Conservation (phyloP, 176 grass and related monocot species). For the Rhynchospora pubera region DNA sequence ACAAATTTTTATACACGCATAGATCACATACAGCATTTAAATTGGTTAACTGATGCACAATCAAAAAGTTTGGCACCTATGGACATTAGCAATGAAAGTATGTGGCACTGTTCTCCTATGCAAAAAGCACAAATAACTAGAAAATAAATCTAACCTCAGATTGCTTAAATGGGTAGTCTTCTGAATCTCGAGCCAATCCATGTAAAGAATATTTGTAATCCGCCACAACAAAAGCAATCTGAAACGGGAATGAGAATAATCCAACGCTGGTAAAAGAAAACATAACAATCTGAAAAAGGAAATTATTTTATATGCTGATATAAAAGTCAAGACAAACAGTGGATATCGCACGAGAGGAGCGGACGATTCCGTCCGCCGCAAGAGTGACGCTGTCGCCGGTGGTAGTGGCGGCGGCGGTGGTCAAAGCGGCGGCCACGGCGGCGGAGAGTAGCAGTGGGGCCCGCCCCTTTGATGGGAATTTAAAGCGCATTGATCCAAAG, state of each 20-base stretch:
- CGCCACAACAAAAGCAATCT: conserved; percentile 64
- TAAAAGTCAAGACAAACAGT: conserved; percentile 25
- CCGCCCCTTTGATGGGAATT: not conserved
- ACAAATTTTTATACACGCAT: too few relatives aligned
- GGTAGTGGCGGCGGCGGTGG: conserved; percentile 8
- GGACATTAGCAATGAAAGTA: not conserved
- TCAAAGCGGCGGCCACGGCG: conserved; percentile 23
- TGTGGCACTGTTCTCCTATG: not conserved
- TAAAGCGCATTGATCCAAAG: conserved; percentile 17
- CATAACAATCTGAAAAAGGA: not conserved
- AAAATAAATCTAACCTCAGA: conserved; percentile 42
- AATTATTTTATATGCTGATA: not conserved
- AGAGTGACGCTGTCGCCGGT: conserved; percentile 22
- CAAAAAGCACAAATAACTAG: not conserved
- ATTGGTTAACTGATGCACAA: too few relatives aligned
- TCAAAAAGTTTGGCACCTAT: too few relatives aligned
- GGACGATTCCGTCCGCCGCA: conserved; percentile 45
- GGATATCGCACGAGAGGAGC: conserved; percentile 71
- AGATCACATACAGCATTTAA: too few relatives aligned
- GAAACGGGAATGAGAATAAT: conserved; percentile 11
- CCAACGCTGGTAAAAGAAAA: not conserved
- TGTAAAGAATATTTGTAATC: conserved; percentile 83
- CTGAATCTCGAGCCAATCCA: conserved; percentile 31
- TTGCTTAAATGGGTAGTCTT: conserved; percentile 53
- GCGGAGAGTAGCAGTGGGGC: conserved; percentile 31